Evolutionary conservation across 1,139 yeast genomes (phyloP), one percentile per base, ranked within the genome.

Genomic region (Hemisphaericaspora xylofermentans): DNA sequence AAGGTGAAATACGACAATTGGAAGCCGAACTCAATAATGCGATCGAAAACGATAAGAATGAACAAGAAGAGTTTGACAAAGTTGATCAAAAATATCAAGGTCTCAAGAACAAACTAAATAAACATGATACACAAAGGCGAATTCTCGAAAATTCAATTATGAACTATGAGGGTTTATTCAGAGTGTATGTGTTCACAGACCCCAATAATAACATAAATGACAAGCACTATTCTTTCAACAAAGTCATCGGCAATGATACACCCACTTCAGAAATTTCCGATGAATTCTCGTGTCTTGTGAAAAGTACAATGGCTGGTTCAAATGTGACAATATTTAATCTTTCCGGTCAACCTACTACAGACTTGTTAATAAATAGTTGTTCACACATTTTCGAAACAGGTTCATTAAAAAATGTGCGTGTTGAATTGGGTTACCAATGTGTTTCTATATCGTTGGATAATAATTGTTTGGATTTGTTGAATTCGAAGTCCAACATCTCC

Each of bases 81-180:
- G 13, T 53, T 51, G 37, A 39, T 47, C 2, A 38, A 29, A 3
- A 31, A 18, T 16, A 31, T 8, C 16, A 31, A 19, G 4, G 12
- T 18, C 25, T 31, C 9, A 8, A 44, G 9, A 29, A 35, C 2
- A 63, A 64, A 39, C 39, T 54, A 10, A 40, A 47, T 2, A 52
- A 56, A 14, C 63, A 65, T 41, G 56, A 58, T 9, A 40, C 42
- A 3, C 66, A 64, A 41, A 46, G 75, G 47, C 61, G 75, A 44
- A 64, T 68, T 7, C 58, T 80, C 30, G 81, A 79, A 51, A 75
- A 78, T 49, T 67, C 80, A 2, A 79, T 80, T 7, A 72, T 77
- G 63, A 74, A 77, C 35, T 56, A 70, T 36, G 63, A 66, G 40
- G 71, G 71, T 0, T 66, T 61, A 36, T 41, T 60, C 12, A 51